A percentile compares a stretch with the other conserved stretches of the same genome.
Conservation (phyloP, 2,329 filamentous ascomycete species). For the Curvularia eragrostidis region DNA sequence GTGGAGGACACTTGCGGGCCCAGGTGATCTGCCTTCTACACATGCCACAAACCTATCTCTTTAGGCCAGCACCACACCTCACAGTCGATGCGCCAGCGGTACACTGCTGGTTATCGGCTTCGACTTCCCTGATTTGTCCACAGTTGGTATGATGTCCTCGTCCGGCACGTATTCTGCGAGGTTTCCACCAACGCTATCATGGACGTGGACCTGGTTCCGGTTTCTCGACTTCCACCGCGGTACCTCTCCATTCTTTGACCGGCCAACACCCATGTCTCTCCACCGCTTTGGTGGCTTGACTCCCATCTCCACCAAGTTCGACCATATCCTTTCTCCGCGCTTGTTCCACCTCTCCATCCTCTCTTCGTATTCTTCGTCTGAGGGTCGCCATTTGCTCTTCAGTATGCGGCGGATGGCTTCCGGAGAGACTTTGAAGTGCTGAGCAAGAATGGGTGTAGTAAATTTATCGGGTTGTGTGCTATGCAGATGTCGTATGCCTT, state of each 20-base stretch:
- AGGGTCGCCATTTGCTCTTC: conserved; percentile 75
- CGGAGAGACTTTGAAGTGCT: conserved; percentile 83
- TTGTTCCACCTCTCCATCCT: conserved; percentile 56
- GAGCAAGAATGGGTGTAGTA: conserved; percentile 73
- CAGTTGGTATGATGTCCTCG: conserved; percentile 43
- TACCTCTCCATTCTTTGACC: conserved; percentile 32
- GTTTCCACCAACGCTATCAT: conserved; percentile 32
- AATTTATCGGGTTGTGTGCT: conserved; percentile 77
- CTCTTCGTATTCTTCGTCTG: conserved; percentile 54
- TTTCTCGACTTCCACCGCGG: conserved; percentile 45
- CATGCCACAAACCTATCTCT: neutral
- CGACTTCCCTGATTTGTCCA: conserved; percentile 22
- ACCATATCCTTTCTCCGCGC: conserved; percentile 58
- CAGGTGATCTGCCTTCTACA: neutral
- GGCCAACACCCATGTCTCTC: conserved; percentile 55
- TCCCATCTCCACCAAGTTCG: conserved; percentile 57
- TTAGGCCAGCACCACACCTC: neutral
- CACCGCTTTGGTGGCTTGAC: conserved; percentile 64
- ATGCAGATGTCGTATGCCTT: conserved; percentile 86
- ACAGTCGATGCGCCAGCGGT: conserved; percentile 6
- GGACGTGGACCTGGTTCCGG: conserved; percentile 40
- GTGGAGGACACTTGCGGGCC: neutral
- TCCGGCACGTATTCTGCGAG: conserved; percentile 18
- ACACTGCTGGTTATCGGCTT: conserved; percentile 8
- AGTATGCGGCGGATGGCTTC: conserved; percentile 89